Percentiles rank a stretch among this genome's conserved stretches.
These are phyloP conservation scores for Chlorella sorokiniana DNA, from an alignment of 139 green algal genomes.

Conservation along the genomic window DNA sequence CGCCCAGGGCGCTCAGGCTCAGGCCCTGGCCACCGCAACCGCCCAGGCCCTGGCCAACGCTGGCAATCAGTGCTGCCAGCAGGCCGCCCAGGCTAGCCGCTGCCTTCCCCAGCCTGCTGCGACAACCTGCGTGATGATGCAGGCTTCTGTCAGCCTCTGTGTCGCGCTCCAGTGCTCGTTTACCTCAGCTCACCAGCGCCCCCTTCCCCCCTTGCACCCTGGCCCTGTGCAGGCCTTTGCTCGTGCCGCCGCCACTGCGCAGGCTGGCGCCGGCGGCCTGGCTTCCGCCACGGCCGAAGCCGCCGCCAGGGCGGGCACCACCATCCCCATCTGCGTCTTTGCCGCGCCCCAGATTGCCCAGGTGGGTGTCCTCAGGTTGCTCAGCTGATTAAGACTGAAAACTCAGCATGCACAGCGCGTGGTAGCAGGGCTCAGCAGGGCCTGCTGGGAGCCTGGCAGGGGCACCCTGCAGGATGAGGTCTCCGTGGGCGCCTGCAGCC, in stretches of 20 bases:
- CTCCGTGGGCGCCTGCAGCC: no score
- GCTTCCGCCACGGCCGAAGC: background rate
- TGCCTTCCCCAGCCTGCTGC: background rate
- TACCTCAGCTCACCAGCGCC: no score
- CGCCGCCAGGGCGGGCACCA: background rate
- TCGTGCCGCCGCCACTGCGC: background rate
- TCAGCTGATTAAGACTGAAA: no score
- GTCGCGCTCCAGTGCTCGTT: no score
- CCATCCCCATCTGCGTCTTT: slow-evolving; percentile 1
- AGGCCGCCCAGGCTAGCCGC: background rate
- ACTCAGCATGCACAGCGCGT: background rate
- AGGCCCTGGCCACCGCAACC: background rate
- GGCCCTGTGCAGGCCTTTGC: background rate
- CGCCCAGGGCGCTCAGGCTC: background rate
- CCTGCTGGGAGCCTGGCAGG: no score
- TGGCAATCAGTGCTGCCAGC: background rate
- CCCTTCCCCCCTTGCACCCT: background rate
- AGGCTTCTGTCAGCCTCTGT: background rate
- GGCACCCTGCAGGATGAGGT: no score
- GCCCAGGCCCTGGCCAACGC: background rate
- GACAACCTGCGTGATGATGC: background rate
- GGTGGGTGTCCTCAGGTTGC: background rate
- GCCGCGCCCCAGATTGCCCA: background rate
- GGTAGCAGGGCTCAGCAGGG: no score
- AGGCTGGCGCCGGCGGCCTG: background rate